Evolutionary conservation across 768 basidiomycete genomes (phyloP).

Genomic region (Panaeolus cyanescens): DNA sequence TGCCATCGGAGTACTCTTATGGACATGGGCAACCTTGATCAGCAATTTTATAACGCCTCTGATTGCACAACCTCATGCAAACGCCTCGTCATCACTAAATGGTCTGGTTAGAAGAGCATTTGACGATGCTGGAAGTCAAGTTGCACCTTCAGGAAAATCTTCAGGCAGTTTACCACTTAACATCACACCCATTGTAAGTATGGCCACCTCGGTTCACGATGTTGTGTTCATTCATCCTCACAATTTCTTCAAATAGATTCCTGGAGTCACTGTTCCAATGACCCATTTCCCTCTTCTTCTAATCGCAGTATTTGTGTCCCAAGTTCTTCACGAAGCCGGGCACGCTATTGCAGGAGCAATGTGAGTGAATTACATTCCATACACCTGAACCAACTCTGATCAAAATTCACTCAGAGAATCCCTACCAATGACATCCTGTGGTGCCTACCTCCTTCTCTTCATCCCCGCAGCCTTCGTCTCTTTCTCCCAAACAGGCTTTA

Average conservation of each 20-base stretch:
- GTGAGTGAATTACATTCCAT: slow-evolving; percentile 41
- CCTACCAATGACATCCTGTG: slow-evolving; percentile 61
- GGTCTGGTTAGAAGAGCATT: slow-evolving; percentile 3
- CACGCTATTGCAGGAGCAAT: slow-evolving; percentile 77
- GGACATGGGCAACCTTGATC: slow-evolving; percentile 25
- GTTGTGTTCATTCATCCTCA: background rate
- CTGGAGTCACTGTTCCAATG: slow-evolving; percentile 81
- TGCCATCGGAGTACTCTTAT: slow-evolving; percentile 39
- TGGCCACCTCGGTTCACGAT: no score
- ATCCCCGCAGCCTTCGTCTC: slow-evolving; percentile 78
- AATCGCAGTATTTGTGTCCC: slow-evolving; percentile 58
- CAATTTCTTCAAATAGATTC: slow-evolving; percentile 51
- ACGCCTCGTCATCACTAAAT: background rate
- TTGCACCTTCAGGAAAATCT: background rate
- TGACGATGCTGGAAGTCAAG: background rate
- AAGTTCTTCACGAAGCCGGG: slow-evolving; percentile 79
- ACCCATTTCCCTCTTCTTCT: slow-evolving; percentile 68
- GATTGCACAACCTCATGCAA: background rate
- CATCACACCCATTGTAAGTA: slow-evolving; percentile 37
- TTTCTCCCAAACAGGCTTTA: slow-evolving; percentile 46
- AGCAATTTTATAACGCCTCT: background rate
- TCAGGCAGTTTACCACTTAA: slow-evolving; percentile 7
- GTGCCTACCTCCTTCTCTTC: slow-evolving; percentile 59
- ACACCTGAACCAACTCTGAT: background rate
- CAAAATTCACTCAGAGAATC: slow-evolving; percentile 48